Conservation (phyloP, 176 grass and related monocot genomes). For the Areca catechu region DNA sequence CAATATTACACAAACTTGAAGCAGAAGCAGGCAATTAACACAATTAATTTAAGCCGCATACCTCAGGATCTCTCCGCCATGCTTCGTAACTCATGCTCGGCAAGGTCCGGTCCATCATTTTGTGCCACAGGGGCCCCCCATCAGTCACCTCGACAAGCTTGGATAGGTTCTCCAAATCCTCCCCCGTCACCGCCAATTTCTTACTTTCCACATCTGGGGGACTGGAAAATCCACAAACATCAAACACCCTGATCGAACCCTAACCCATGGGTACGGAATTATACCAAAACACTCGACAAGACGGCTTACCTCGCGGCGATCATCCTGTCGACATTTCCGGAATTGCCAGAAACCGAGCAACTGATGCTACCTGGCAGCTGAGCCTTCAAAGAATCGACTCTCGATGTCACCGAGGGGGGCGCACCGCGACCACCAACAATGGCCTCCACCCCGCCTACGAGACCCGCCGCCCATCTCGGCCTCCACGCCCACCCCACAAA, state of each 20-base stretch:
- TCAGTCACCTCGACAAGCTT: constrained; percentile 72
- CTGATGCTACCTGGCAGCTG: too few relatives aligned
- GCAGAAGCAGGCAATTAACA: too few relatives aligned
- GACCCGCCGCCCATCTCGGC: constrained; percentile 45
- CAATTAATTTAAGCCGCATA: background rate
- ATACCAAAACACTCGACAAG: background rate
- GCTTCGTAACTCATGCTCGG: constrained; percentile 54
- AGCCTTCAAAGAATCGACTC: background rate
- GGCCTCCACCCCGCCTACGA: constrained; percentile 7
- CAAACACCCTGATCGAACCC: background rate
- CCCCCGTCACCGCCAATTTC: constrained; percentile 30
- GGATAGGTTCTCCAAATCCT: constrained; percentile 53
- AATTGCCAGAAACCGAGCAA: too few relatives aligned
- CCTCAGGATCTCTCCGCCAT: constrained; percentile 73
- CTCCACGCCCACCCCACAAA: constrained; percentile 83
- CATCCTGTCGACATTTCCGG: background rate
- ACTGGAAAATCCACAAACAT: constrained; percentile 23
- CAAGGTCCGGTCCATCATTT: constrained; percentile 69
- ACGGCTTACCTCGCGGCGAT: background rate
- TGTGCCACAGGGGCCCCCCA: constrained; percentile 59
- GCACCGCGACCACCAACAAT: background rate
- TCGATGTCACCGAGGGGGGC: background rate
- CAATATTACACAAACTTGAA: too few relatives aligned
- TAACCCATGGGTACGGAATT: background rate
- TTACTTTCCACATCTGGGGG: constrained; percentile 5